Evolutionary conservation across 306 rosid species (phyloP), one percentile per base, ranked within the genome.

Genomic region (Ormosia emarginata): DNA sequence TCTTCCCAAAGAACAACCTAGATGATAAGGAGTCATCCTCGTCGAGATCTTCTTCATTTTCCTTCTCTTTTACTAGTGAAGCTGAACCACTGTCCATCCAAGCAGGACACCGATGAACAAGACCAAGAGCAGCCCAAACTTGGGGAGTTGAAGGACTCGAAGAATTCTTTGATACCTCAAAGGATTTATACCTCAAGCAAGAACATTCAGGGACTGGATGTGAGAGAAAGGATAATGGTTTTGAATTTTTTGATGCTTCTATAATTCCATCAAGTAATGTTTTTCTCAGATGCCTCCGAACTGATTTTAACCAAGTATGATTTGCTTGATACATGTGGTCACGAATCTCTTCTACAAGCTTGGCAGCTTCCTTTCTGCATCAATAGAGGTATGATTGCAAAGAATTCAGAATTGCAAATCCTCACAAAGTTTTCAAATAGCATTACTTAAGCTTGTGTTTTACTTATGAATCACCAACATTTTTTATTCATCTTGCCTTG

Each of bases 151-250:
- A 82, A 67, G 88, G 84, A 81, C 85, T 82, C 47, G 97, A 89
- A 71, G 86, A 79, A 81, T 76, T 85, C 53, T 73, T 62, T 8
- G 92, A 81, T 80, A 66, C 65, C 57, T 82, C 87, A 2, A 74
- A 70, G 47, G 90, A 82, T 47, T 69, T 84, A 40, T 70, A 85
- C 79, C 85, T 87, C 49, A 69, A 75, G 85, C 99, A 95, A 64
- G 98, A 90, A 83, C 99, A 95, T 80, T 95, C 99, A 0, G 99
- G 99, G 63, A 89, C 86, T 5, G 99, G 99, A 87, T 93, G 94
- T 61, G 98, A 93, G 63, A 95, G 93, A 82, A 95, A 93, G 67
- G 96, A 93, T 80, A 66, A 56, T 0, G 87, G 74, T 86, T 91
- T 95, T 18, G 93, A 88, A 52, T 29, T 78, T 52, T 71, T 69